Conservation (phyloP, 768 basidiomycete species). For the Trametes maxima region DNA sequence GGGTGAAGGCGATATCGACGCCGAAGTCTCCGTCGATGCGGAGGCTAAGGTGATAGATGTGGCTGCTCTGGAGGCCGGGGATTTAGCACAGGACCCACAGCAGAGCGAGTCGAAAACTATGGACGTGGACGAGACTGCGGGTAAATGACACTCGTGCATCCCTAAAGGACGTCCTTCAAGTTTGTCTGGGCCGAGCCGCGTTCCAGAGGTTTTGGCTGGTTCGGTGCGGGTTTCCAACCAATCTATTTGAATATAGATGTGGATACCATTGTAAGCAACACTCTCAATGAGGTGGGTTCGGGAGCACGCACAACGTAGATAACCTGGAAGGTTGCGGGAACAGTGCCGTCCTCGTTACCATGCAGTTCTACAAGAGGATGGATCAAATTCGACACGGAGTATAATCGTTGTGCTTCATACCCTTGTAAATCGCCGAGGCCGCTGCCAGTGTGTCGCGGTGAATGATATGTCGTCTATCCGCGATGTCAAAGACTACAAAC, state of each 20-base stretch:
- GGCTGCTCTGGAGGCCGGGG: conserved; percentile 11
- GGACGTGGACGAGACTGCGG: neutral
- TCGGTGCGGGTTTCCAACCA: conserved; percentile 78
- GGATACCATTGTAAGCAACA: too few species aligned
- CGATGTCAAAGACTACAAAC: too few species aligned
- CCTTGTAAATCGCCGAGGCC: conserved; percentile 92
- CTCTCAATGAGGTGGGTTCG: conserved; percentile 21
- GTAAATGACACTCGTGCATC: neutral
- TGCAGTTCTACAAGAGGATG: conserved; percentile 63
- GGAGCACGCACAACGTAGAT: conserved; percentile 75
- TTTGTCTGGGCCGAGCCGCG: conserved; percentile 63
- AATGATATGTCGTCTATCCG: conserved; percentile 60
- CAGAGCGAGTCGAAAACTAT: neutral
- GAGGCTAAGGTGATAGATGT: conserved; percentile 22
- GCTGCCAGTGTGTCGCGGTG: conserved; percentile 88
- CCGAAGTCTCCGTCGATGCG: too few species aligned
- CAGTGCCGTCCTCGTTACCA: conserved; percentile 76
- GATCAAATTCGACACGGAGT: neutral
- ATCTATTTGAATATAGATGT: conserved; percentile 47
- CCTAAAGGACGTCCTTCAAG: conserved; percentile 60
- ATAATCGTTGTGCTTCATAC: conserved; percentile 40
- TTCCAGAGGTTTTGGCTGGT: conserved; percentile 65
- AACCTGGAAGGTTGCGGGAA: conserved; percentile 95
- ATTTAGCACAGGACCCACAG: neutral
- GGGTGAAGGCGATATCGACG: conserved; percentile 25